Conservation (phyloP, 2,329 filamentous ascomycete genomes). For the Colletotrichum falcatum region DNA sequence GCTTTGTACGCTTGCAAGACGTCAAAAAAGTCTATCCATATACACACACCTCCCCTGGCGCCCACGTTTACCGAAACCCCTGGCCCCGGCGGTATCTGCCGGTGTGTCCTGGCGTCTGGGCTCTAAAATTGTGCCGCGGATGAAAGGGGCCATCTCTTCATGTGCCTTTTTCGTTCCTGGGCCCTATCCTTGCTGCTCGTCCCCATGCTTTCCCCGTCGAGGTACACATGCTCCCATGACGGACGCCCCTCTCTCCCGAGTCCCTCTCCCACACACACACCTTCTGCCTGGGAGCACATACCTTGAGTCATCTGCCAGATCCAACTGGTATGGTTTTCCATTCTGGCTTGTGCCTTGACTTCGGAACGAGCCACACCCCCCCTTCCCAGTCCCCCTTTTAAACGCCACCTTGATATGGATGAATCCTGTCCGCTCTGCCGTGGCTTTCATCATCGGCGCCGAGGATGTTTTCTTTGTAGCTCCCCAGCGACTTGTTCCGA, state of each 20-base stretch:
- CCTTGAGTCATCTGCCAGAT: constrained; percentile 37
- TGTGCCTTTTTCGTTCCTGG: constrained; percentile 15
- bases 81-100: constrained; percentile 8
- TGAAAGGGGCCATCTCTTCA: constrained; percentile 37
- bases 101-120: background rate
- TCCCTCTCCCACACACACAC: background rate
- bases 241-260: background rate
- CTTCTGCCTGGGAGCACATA: constrained; percentile 9
- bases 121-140: constrained; percentile 29
- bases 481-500: constrained; percentile 35
- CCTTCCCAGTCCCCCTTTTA: constrained; percentile 5
- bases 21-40: constrained; percentile 14
- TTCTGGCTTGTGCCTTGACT: constrained; percentile 38
- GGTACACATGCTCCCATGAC: constrained; percentile 11
- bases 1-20: constrained; percentile 10
- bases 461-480: constrained; percentile 41
- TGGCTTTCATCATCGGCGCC: constrained; percentile 41
- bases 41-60: constrained; percentile 17
- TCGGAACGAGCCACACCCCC: constrained; percentile 21
- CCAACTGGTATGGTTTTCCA: constrained; percentile 8
- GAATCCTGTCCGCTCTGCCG: constrained; percentile 24
- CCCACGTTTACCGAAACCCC: constrained; percentile 27
- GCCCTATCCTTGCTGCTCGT: background rate
- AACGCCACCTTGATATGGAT: constrained; percentile 37
- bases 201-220: background rate